Base-by-base conservation (phyloP, 345 rosid species). In the Aquilaria sinensis region DNA sequence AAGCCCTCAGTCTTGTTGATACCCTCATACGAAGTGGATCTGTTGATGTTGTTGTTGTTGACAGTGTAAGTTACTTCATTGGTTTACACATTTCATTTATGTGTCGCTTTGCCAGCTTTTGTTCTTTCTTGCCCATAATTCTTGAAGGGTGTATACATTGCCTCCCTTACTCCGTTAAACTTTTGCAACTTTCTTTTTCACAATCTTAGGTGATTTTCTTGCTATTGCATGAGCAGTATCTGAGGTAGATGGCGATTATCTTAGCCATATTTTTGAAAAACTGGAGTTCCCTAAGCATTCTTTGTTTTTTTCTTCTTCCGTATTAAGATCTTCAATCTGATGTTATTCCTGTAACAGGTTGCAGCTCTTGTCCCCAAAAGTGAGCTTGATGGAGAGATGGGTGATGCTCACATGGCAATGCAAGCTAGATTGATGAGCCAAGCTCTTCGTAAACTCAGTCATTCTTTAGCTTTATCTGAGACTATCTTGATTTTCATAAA, bases 341-440 rank as follows among this genome's bases (percentile, higher is more conserved):
- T 5, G 43, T 37, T 37, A 4, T 37, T 52, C 47, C 51, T 51
- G 60, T 67, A 29, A 41, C 73, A 91, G 97, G 97, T 91, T 7
- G 97, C 97, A 65, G 96, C 97, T 31, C 90, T 91, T 71, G 97
- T 91, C 63, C 97, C 97, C 63, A 91, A 88, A 83, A 72, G 88
- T 74, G 97, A 91, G 76, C 97, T 91, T 14, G 97, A 91, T 37
- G 96, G 97, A 2, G 97, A 88, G 84, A 91, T 91, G 97, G 97
- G 97, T 69, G 96, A 91, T 76, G 97, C 96, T 57, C 96, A 91
- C 72, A 88, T 90, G 93, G 97, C 97, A 67, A 76, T 90, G 96
- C 97, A 88, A 83, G 97, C 97, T 54, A 85, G 97, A 70, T 73
- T 91, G 72, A 91, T 91, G 97, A 91, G 97, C 72, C 97, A 88